Evolutionary conservation across 2,329 filamentous ascomycete species (phyloP).

Genomic region (Fusarium sp.): DNA sequence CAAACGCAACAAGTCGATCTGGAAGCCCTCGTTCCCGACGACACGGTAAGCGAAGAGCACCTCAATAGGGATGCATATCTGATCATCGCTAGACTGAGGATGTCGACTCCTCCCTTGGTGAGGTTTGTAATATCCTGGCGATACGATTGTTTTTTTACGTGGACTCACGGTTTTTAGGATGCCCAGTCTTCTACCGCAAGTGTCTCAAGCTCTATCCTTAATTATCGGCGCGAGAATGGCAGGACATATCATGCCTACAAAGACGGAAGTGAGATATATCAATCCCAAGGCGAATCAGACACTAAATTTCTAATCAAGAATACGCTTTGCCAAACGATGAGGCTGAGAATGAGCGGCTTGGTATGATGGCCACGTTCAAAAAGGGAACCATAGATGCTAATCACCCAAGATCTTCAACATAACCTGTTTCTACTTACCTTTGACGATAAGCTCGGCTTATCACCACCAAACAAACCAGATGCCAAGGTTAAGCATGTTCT

Average conservation of each 20-base stretch:
- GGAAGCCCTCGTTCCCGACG: not conserved
- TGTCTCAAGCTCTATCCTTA: conserved; percentile 4
- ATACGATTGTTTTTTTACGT: no score
- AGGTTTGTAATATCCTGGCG: no score
- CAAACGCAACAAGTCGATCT: not conserved
- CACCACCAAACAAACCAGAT: conserved; percentile 21
- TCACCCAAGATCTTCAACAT: conserved; percentile 22
- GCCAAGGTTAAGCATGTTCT: conserved; percentile 21
- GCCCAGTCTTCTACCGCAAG: not conserved
- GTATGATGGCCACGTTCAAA: not conserved
- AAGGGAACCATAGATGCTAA: not conserved
- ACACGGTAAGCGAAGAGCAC: not conserved
- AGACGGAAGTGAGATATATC: conserved; percentile 13
- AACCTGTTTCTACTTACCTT: conserved; percentile 29
- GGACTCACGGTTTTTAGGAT: not conserved
- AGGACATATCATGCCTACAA: conserved; percentile 19
- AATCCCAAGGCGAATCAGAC: no score
- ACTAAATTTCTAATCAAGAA: no score
- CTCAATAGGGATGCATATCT: not conserved
- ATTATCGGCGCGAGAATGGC: conserved; percentile 14
- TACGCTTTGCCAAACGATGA: conserved; percentile 35
- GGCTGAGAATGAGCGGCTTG: conserved; percentile 25
- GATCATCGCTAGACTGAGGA: not conserved
- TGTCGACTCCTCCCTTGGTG: conserved; percentile 7
- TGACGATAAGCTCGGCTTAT: conserved; percentile 16